Base-by-base conservation (phyloP, 306 rosid genomes). In the Ormosia semicastrata region DNA sequence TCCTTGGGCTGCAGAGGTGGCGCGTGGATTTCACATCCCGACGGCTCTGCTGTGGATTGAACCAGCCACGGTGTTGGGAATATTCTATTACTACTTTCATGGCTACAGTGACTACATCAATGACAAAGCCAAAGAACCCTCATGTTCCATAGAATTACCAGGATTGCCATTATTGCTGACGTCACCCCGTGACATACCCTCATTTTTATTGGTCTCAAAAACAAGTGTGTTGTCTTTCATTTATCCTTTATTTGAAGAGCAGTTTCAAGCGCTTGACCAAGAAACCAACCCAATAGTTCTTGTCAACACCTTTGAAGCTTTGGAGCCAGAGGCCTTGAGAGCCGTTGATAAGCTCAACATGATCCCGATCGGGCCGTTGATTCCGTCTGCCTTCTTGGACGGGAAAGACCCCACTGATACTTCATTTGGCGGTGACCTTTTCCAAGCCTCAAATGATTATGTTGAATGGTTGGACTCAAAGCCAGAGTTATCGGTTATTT, bases 351-450 rank as follows among this genome's bases (percentile, higher is more conserved):
- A 11, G 6, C 5, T 67, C 30, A 58, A 57, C 12, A 66, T 77
- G 77, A 63, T 85, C 0, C 77, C 84, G 0, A 59, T 92, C 13
- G 94, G 97, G n/a, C 92, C 97, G 36, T 73, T 92, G 85, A 75
- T 87, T 56, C 91, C 90, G 2, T 85, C 87, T 0, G 82, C 73
- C 0, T 85, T 83, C 44, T 32, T 79, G 30, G 89, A 87, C 6
- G 83, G 73, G 2, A 63, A n/a, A 9, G 64, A 79, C 54, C 82
- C 86, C 0, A 18, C 14, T 1, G 95, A 85, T 50, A 73, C 46
- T 2, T 66, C 73, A 3, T 83, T 78, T 15, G 85, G 90, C 0
- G 89, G 89, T 3, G 95, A 91, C 56, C 24, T 84, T 0, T 81
- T 81, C 33, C 66, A 41, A 4, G 1, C 9, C 2, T 49, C 69